These are phyloP conservation scores for Dipteronia sinensis DNA, from an alignment of 345 rosid species.

Conservation along the genomic window DNA sequence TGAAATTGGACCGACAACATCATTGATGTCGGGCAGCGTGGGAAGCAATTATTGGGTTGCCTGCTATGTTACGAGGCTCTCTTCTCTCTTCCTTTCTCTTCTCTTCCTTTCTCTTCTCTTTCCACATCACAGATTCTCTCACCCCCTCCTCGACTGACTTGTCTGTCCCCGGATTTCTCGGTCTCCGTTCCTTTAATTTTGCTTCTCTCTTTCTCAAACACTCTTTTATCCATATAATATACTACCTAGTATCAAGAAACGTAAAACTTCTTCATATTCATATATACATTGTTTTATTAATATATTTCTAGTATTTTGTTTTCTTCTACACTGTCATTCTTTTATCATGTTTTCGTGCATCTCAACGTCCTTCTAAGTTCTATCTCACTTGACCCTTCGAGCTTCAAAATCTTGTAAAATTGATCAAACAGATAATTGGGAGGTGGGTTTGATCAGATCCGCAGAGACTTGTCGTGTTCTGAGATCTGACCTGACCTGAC, in stretches of 20 bases:
- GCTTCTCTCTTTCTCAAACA: background rate
- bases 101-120: background rate
- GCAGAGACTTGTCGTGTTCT: slow-evolving; percentile 8
- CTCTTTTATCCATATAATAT: background rate
- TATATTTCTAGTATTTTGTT: too few species aligned
- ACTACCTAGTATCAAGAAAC: background rate
- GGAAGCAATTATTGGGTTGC: slow-evolving; percentile 43
- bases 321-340: background rate
- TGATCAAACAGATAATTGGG: too few species aligned
- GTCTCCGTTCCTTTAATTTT: slow-evolving; percentile 21
- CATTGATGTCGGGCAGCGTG: slow-evolving; percentile 50
- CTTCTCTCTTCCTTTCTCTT: background rate
- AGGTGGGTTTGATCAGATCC: background rate
- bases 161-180: slow-evolving; percentile 37
- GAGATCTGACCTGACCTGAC: background rate
- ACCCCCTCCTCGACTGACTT: background rate
- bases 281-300: background rate
- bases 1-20: slow-evolving; percentile 29
- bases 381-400: background rate
- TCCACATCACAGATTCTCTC: slow-evolving; percentile 9
- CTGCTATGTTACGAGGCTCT: slow-evolving; percentile 9
- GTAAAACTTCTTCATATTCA: background rate
- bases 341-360: background rate
- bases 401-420: background rate
- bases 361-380: background rate